A percentile compares a stretch with the other conserved stretches of the same genome.
Evolutionary conservation across 2,329 filamentous ascomycete genomes (phyloP).

Genomic region (Colletotrichum camelliae): DNA sequence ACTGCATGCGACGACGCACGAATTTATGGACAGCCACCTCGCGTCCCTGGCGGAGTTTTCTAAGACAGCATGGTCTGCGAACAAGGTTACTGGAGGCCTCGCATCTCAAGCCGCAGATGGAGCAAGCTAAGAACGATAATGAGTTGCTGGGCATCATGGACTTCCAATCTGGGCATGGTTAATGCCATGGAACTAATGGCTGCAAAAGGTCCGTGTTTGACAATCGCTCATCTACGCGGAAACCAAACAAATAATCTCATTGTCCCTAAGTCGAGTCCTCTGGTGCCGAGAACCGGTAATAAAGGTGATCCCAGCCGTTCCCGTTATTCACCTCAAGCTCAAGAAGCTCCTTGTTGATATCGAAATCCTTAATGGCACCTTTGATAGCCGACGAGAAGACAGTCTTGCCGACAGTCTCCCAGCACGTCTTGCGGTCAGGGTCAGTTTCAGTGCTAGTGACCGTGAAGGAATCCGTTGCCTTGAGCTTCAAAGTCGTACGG

Average conservation of each 20-base stretch:
- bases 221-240: not conserved
- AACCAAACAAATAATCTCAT: not conserved
- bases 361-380: not conserved
- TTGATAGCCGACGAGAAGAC: not conserved
- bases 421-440: not conserved
- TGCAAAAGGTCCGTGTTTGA: not conserved
- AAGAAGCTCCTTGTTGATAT: not conserved
- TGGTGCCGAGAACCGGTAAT: not conserved
- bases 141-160: not conserved
- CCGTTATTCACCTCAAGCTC: not conserved
- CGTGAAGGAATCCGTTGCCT: not conserved
- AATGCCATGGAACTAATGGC: not conserved
- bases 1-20: not conserved
- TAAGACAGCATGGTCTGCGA: not conserved
- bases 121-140: not conserved
- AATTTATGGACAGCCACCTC: not conserved
- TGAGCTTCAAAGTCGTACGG: not conserved
- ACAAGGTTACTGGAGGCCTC: accelerated
- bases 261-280: not conserved
- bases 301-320: not conserved
- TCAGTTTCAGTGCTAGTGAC: not conserved
- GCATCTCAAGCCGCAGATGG: no score
- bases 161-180: not conserved
- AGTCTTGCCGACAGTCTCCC: not conserved
- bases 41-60: not conserved